Evolutionary conservation across 1,139 yeast genomes (phyloP), one percentile per base, ranked within the genome.

Genomic region (Debaryomyces subglobosus): DNA sequence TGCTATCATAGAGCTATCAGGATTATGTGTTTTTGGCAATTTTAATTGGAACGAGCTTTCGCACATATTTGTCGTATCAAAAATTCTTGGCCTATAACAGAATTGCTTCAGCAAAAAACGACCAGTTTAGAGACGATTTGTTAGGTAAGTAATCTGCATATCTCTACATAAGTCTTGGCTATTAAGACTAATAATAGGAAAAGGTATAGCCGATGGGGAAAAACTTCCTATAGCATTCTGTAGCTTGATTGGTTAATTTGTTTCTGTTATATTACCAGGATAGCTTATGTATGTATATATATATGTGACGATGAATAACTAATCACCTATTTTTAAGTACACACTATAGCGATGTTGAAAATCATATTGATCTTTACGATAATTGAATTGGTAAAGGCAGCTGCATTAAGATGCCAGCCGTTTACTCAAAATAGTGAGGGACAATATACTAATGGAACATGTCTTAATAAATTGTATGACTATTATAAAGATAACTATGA

Each of bases 21-120:
- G 96, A 0, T 78, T 89, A 3, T 91, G 91, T 60, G 85, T 87
- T 2, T 75, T 91, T 97, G 0, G 85, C 94, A 1, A 71, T 91
- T 23, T 74, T 91, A 57, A 77, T 91, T 47, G 78, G 96, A 49
- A 82, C 94, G 25, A 88, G 86, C 58, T 65, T 90, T 47, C 94
- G 96, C 0, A 65, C 74, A 15, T 80, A 84, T 57, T 72, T 87
- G 8, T 77, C 84, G 1, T 61, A 66, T 44, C 81, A 70, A 47
- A 81, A 48, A 67, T 75, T 10, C 60, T 76, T 23, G n/a, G n/a
- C 72, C 78, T 8, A 61, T 76, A 29, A 64, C 77, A 9, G 77
- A 77, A 1, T 53, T n/a, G 49, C 62, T 9, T 55, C 68, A 15
- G 56, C 57, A 39, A 59, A 57, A 47, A 85, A 84, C 53, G 83